Conservation (phyloP, 164 flowering plant genomes). For the Protea cynaroides region DNA sequence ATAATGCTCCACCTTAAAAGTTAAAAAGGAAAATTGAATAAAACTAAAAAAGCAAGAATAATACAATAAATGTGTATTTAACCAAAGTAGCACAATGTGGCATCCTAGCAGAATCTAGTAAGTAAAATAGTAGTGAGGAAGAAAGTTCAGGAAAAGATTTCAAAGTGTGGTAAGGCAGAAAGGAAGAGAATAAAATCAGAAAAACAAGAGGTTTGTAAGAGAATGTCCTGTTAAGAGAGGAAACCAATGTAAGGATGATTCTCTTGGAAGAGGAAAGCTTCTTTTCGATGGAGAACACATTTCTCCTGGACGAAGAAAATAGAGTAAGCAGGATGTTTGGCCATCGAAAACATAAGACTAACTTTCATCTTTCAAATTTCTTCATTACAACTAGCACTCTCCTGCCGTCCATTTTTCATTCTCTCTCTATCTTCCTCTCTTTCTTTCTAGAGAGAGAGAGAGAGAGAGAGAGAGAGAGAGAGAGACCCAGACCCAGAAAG, state of each 20-base stretch:
- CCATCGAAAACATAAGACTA: slow-evolving; percentile 47
- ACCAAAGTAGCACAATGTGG: neutral
- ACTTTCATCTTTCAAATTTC: slow-evolving; percentile 32
- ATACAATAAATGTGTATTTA: neutral
- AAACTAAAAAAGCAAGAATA: no score
- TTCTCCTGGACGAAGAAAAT: slow-evolving; percentile 24
- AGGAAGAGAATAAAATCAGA: slow-evolving; percentile 33
- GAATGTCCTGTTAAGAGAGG: slow-evolving; percentile 25
- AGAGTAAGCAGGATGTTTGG: slow-evolving; percentile 31
- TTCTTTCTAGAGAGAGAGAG: slow-evolving; percentile 7
- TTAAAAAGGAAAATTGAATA: no score
- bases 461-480: no score
- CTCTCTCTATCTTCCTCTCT: slow-evolving; percentile 4
- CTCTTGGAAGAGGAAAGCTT: slow-evolving; percentile 11
- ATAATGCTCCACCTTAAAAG: no score
- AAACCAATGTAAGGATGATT: slow-evolving; percentile 18
- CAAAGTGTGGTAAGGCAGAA: neutral
- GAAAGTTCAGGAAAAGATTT: no score
- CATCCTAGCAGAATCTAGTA: neutral
- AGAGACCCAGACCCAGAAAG: no score
- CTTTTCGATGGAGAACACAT: slow-evolving; percentile 11
- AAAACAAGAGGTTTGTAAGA: slow-evolving; percentile 52
- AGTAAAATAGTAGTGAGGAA: no score
- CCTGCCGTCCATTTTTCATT: slow-evolving; percentile 9
- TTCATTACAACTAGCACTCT: neutral